phyloP scores from a whole-genome alignment of 441 rosid genomes.

The Adansonia madagascariensis region DNA sequence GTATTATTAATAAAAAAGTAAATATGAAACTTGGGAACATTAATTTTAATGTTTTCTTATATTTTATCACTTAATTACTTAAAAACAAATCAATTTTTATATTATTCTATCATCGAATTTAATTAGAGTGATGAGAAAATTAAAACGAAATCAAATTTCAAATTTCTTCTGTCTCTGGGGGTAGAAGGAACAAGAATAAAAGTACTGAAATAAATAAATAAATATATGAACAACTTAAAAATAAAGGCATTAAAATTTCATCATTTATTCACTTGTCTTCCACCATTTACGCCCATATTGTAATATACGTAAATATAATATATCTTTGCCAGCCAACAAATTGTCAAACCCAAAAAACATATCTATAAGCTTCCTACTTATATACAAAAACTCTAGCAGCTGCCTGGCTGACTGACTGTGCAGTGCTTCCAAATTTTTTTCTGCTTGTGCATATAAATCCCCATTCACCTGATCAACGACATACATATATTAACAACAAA shows the following conservation, averaged over 20 bases:
- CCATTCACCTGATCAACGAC: conserved; percentile 29
- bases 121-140: no score
- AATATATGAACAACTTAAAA: neutral
- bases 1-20: no score
- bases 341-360: conserved; percentile 18
- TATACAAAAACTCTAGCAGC: conserved; percentile 46
- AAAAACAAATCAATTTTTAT: no score
- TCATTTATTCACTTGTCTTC: conserved; percentile 37
- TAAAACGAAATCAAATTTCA: no score
- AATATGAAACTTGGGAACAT: no score
- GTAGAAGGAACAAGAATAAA: neutral
- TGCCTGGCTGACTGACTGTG: neutral
- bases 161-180: no score
- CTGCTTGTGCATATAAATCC: neutral
- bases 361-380: conserved; percentile 44
- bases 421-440: conserved; percentile 13
- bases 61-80: no score
- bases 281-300: conserved; percentile 24
- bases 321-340: conserved; percentile 31
- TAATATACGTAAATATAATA: conserved; percentile 27
- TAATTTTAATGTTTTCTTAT: no score
- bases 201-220: neutral
- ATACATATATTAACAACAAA: neutral
- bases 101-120: no score
- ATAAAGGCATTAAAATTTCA: conserved; percentile 22